phyloP scores from a whole-genome alignment of 352 stramenopile species.

The Phytopythium litorale region DNA sequence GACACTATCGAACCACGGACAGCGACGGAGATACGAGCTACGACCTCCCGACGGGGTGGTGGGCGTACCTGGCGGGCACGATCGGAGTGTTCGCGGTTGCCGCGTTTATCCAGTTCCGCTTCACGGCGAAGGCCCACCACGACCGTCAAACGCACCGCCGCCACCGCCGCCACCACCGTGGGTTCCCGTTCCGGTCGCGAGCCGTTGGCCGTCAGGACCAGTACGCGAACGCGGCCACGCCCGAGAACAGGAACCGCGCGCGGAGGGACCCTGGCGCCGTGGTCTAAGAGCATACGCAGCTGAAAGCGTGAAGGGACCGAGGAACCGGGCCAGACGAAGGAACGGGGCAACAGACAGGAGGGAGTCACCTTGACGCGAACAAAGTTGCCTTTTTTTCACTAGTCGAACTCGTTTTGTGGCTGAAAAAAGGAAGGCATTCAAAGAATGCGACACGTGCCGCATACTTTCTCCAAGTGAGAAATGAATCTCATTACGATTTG shows the following conservation, averaged over 20 bases:
- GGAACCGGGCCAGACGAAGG: neutral
- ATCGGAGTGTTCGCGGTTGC: constrained; percentile 35
- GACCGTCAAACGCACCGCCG: constrained; percentile 7
- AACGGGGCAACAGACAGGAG: neutral
- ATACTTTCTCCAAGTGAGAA: neutral
- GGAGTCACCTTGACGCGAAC: neutral
- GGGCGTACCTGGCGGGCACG: constrained; percentile 41
- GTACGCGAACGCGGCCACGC: neutral
- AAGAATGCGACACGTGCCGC: neutral
- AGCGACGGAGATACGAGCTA: constrained; percentile 25
- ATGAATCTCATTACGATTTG: neutral
- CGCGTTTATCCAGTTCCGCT: constrained; percentile 32
- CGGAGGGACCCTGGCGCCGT: neutral
- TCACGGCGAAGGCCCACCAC: constrained; percentile 19
- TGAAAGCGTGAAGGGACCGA: too few species aligned
- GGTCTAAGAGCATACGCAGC: neutral
- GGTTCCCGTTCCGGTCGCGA: neutral
- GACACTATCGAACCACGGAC: constrained; percentile 25
- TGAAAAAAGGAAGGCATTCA: neutral
- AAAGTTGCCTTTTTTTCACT: neutral
- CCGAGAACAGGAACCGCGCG: neutral
- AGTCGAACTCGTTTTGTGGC: neutral
- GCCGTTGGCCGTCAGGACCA: neutral
- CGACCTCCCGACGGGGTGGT: constrained; percentile 39
- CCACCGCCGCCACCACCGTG: neutral